A percentile compares a stretch with the other conserved stretches of the same genome.
Evolutionary conservation across 495 filamentous ascomycete species (phyloP).

Genomic region (Hypoxylon fuscum): DNA sequence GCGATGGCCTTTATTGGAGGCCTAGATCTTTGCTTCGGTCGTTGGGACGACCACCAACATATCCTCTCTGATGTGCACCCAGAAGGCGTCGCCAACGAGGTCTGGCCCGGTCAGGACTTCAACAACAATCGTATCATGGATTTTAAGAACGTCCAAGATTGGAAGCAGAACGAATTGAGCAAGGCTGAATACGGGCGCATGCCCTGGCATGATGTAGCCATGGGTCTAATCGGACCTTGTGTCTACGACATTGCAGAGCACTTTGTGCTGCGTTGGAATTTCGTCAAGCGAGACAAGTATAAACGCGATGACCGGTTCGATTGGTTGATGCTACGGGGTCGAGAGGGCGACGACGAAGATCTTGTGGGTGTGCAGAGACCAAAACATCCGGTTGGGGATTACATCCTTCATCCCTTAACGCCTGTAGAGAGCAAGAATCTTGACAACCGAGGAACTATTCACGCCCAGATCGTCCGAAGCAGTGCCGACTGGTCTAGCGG

Average conservation of each 20-base stretch:
- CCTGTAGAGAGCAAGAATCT: conserved; percentile 63
- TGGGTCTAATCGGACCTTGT: conserved; percentile 87
- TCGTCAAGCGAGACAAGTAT: conserved; percentile 97
- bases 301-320: conserved; percentile 82
- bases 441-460: conserved; percentile 69
- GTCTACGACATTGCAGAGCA: conserved; percentile 97
- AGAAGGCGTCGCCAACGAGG: conserved; percentile 77
- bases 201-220: conserved; percentile 97
- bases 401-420: conserved; percentile 80
- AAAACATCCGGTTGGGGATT: conserved; percentile 84
- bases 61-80: conserved; percentile 88
- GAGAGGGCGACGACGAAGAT: conserved; percentile 81
- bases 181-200: conserved; percentile 93
- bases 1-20: conserved; percentile 90
- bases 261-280: conserved; percentile 96
- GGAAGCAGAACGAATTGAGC: conserved; percentile 91
- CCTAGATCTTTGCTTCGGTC: conserved; percentile 93
- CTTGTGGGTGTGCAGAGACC: conserved; percentile 87
- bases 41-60: conserved; percentile 91
- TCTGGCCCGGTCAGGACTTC: conserved; percentile 97
- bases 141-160: conserved; percentile 88
- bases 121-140: conserved; percentile 97
- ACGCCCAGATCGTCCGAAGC: conserved; percentile 85
- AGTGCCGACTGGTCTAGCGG: conserved; percentile 96
- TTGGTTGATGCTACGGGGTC: conserved; percentile 84